Percentiles rank a stretch among this genome's conserved stretches.
Conservation (phyloP, 495 filamentous ascomycete species). For the Lichenothelia convexa region DNA sequence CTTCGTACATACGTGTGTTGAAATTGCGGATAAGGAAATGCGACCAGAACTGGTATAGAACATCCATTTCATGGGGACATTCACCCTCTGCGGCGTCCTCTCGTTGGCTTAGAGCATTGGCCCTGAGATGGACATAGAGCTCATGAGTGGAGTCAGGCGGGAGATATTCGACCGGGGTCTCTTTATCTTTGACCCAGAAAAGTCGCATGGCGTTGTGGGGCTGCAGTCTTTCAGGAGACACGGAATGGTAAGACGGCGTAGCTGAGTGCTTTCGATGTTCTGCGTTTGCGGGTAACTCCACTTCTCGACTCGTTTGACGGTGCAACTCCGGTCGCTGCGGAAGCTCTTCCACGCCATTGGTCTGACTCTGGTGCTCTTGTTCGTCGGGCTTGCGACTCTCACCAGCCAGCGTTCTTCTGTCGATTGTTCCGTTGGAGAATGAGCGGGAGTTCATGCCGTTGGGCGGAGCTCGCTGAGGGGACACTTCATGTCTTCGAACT, state of each 20-base stretch:
- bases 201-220: conserved; percentile 5
- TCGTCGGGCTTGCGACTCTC: conserved; percentile 16
- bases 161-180: conserved; percentile 20
- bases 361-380: conserved; percentile 12
- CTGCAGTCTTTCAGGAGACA: conserved; percentile 2
- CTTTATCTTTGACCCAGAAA: conserved; percentile 32
- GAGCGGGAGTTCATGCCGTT: conserved; percentile 27
- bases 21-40: conserved; percentile 58
- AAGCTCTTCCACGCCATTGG: conserved; percentile 17
- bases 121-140: conserved; percentile 35
- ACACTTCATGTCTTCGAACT: conserved; percentile 22
- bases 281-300: not conserved
- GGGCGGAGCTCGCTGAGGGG: conserved; percentile 16
- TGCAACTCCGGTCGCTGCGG: too few relatives aligned
- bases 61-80: conserved; percentile 40
- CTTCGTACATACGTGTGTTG: conserved; percentile 60
- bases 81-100: conserved; percentile 27
- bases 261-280: not conserved
- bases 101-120: conserved; percentile 39
- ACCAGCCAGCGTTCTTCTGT: conserved; percentile 25
- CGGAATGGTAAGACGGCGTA: too few relatives aligned
- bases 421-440: conserved; percentile 37
- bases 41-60: conserved; percentile 65
- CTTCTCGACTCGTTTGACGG: too few relatives aligned
- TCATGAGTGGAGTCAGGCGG: conserved; percentile 30